These are phyloP conservation scores for Cutaneotrichosporon sp. DNA, from an alignment of 1,284 basidiomycete genomes.

Conservation along the genomic window DNA sequence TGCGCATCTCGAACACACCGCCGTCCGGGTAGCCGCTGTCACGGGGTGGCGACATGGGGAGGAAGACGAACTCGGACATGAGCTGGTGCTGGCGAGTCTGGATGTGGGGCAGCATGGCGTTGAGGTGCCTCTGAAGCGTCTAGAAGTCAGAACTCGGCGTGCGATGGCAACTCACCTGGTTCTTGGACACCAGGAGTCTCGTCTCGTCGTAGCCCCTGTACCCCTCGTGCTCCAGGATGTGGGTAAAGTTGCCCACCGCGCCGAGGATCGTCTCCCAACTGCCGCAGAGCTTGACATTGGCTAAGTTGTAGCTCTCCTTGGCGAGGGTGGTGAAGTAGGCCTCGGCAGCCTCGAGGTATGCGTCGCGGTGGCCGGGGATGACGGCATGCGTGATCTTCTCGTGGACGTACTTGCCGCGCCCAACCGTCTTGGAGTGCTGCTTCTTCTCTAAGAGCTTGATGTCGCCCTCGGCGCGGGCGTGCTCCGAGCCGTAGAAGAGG, in stretches of 20 bases:
- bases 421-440: slow-evolving; percentile 81
- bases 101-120: slow-evolving; percentile 69
- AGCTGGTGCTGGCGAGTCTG: slow-evolving; percentile 72
- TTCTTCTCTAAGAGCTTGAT: slow-evolving; percentile 57
- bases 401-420: slow-evolving; percentile 75
- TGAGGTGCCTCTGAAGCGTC: slow-evolving; percentile 20
- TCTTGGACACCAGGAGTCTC: slow-evolving; percentile 24
- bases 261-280: slow-evolving; percentile 86
- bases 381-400: slow-evolving; percentile 86
- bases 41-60: slow-evolving; percentile 82
- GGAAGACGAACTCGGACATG: slow-evolving; percentile 90
- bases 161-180: slow-evolving; percentile 33
- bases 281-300: slow-evolving; percentile 78
- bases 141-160: slow-evolving; percentile 14
- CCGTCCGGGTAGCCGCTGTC: slow-evolving; percentile 61
- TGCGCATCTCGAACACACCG: slow-evolving; percentile 86
- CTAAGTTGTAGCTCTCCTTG: slow-evolving; percentile 64
- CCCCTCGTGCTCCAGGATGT: slow-evolving; percentile 87
- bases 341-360: slow-evolving; percentile 83
- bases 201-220: slow-evolving; percentile 74
- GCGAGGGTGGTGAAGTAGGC: slow-evolving; percentile 76
- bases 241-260: slow-evolving; percentile 70
- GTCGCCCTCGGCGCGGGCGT: slow-evolving; percentile 80
- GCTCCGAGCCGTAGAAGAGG: slow-evolving; percentile 73
- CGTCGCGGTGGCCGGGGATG: slow-evolving; percentile 71